A percentile compares a stretch with the other conserved stretches of the same genome.
These are phyloP conservation scores for Talaromyces sp. DNA, from an alignment of 2,329 filamentous ascomycete genomes.

Conservation along the genomic window DNA sequence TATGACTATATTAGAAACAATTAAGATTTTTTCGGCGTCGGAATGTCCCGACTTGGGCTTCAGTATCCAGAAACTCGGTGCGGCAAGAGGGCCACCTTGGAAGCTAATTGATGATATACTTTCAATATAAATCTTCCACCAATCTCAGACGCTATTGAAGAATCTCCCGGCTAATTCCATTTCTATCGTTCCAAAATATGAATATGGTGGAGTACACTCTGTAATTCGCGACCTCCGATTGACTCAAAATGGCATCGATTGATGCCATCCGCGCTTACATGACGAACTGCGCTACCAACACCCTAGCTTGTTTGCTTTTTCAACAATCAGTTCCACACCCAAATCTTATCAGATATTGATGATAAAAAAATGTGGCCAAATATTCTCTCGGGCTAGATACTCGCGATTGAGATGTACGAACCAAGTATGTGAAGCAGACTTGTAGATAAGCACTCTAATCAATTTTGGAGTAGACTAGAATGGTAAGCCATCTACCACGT, in stretches of 20 bases:
- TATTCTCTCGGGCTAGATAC: background rate
- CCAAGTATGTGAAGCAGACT: background rate
- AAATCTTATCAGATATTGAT: background rate
- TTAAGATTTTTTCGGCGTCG: background rate
- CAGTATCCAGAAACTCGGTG: background rate
- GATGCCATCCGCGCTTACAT: slow-evolving; percentile 18
- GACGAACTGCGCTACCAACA: background rate
- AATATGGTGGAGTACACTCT: background rate
- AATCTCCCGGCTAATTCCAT: background rate
- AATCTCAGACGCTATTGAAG: background rate
- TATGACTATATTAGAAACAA: background rate
- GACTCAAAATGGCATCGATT: slow-evolving; percentile 2
- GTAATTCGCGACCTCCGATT: background rate
- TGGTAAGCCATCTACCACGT: background rate
- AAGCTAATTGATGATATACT: background rate
- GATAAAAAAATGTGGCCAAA: background rate
- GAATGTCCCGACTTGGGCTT: background rate
- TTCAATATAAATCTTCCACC: slow-evolving; percentile 11
- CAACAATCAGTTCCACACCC: background rate
- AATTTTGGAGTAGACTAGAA: background rate
- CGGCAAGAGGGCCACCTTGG: background rate
- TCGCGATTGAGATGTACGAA: background rate
- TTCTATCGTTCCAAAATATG: background rate
- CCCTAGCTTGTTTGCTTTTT: background rate
- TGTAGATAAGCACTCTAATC: background rate